phyloP scores from a whole-genome alignment of 352 stramenopile genomes.

The Pythium pectinolyticum region DNA sequence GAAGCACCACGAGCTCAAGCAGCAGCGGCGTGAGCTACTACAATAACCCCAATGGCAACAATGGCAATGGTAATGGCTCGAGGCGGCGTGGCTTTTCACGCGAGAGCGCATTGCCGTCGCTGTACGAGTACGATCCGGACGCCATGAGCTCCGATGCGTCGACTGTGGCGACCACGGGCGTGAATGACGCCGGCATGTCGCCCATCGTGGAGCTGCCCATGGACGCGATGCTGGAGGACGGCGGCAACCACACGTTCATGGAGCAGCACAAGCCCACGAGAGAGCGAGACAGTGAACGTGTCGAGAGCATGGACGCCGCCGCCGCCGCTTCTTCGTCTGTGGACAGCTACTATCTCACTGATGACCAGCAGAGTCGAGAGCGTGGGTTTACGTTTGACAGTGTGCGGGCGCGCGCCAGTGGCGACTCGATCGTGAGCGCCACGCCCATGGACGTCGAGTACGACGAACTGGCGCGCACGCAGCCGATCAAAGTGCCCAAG shows the following conservation, averaged over 20 bases:
- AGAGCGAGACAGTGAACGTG: slow-evolving; percentile 13
- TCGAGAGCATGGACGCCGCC: too few species aligned
- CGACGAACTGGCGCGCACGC: slow-evolving; percentile 16
- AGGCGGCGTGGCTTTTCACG: slow-evolving; percentile 32
- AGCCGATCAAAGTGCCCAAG: slow-evolving; percentile 21
- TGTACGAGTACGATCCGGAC: slow-evolving; percentile 59
- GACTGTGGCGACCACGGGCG: slow-evolving; percentile 35
- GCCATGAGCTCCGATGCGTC: slow-evolving; percentile 38
- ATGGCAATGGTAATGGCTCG: too few species aligned
- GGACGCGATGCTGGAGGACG: slow-evolving; percentile 53
- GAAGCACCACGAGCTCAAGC: slow-evolving; percentile 24
- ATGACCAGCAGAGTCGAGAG: background rate
- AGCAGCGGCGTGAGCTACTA: too few species aligned
- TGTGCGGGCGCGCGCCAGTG: slow-evolving; percentile 1
- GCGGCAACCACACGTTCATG: slow-evolving; percentile 29
- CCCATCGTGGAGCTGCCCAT: slow-evolving; percentile 48
- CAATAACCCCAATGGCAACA: too few species aligned
- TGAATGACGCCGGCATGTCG: slow-evolving; percentile 43
- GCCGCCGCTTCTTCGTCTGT: too few species aligned
- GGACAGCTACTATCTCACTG: too few species aligned
- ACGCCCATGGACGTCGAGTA: slow-evolving; percentile 7
- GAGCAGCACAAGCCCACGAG: slow-evolving; percentile 28
- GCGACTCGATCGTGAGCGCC: slow-evolving; percentile 10
- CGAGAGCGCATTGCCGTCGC: slow-evolving; percentile 49
- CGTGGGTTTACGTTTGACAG: slow-evolving; percentile 24